Evolutionary conservation across 129 eudicot species (phyloP).

Genomic region (Flaveria sonorensis): DNA sequence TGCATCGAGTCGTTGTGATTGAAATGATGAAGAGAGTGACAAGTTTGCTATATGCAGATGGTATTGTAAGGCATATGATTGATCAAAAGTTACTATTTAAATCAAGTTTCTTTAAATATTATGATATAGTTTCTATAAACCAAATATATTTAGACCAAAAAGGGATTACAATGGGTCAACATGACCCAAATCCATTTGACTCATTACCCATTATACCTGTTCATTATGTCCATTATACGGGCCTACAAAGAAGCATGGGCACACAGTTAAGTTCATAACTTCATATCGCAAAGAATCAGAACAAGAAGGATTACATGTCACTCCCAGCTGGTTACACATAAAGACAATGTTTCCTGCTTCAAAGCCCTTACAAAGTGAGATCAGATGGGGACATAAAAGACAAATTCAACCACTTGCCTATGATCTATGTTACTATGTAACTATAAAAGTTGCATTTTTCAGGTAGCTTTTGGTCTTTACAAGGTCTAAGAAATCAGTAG

Average conservation of each 20-base stretch:
- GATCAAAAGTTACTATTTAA: neutral
- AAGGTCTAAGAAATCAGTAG: neutral
- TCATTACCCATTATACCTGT: neutral
- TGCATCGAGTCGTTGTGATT: neutral
- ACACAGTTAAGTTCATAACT: neutral
- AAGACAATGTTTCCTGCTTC: slow-evolving; percentile 26
- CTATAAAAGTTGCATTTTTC: neutral
- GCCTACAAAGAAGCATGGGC: neutral
- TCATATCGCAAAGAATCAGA: neutral
- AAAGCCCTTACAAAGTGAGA: slow-evolving; percentile 11
- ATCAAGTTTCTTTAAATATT: neutral
- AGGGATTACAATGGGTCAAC: neutral
- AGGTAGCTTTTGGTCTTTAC: neutral
- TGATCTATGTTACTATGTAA: too few species aligned
- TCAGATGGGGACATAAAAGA: neutral
- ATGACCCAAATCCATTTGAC: neutral
- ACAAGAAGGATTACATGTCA: neutral
- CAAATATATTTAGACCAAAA: neutral
- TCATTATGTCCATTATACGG: neutral
- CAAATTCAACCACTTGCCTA: neutral
- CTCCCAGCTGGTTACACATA: slow-evolving; percentile 23
- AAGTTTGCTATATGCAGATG: neutral
- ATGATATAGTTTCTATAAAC: neutral
- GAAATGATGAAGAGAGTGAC: neutral
- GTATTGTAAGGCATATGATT: neutral